These are phyloP conservation scores for Coemansia sp. DNA, from an alignment of 192 early-diverging fungal genomes.

Conservation along the genomic window DNA sequence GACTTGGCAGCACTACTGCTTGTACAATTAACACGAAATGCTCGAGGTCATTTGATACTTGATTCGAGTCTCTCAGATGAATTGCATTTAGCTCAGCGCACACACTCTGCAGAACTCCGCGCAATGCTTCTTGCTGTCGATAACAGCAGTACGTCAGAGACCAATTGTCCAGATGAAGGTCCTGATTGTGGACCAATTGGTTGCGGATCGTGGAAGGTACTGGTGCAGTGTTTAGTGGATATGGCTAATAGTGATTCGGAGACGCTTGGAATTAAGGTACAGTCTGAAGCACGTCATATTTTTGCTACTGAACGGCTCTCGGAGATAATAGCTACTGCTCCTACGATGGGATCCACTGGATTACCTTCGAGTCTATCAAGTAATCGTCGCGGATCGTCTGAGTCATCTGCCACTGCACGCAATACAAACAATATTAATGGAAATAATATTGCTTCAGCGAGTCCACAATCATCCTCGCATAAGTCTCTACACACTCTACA, in stretches of 20 bases:
- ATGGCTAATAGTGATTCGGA: constrained; percentile 39
- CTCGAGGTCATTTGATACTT: constrained; percentile 21
- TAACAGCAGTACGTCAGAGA: not conserved
- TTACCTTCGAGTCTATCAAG: not conserved
- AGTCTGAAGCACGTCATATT: constrained; percentile 32
- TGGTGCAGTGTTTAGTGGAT: constrained; percentile 38
- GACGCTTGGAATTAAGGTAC: constrained; percentile 28
- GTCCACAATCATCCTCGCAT: constrained; percentile 9
- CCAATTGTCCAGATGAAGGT: not conserved
- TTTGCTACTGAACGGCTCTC: constrained; percentile 11
- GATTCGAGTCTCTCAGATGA: constrained; percentile 20
- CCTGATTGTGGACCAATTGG: constrained; percentile 1
- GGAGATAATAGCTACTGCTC: too few species aligned
- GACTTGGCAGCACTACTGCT: constrained; percentile 35
- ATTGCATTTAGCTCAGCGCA: constrained; percentile 20
- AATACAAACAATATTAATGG: too few species aligned
- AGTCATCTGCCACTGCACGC: constrained; percentile 3
- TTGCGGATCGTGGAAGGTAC: constrained; percentile 32
- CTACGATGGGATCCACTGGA: too few species aligned
- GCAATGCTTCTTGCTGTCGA: constrained; percentile 20
- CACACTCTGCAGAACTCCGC: constrained; percentile 40
- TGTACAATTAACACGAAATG: constrained; percentile 18
- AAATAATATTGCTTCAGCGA: too few species aligned
- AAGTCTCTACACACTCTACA: constrained; percentile 10
- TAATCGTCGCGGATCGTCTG: constrained; percentile 1